phyloP scores from a whole-genome alignment of 2,329 filamentous ascomycete genomes.

The Pochonia chlamydosporia region DNA sequence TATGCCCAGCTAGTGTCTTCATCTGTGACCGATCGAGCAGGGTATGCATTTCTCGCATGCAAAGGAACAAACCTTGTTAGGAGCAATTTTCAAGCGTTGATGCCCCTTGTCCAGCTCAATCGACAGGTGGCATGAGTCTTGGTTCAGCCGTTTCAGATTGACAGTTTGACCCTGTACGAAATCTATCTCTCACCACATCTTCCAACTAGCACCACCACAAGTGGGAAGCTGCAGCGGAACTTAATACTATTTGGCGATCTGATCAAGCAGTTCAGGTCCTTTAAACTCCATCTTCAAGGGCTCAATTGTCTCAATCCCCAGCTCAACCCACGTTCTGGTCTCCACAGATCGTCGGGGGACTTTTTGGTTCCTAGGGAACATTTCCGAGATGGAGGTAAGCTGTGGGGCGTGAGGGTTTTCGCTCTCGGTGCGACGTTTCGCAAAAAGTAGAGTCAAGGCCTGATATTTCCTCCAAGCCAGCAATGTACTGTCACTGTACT shows the following conservation, averaged over 20 bases:
- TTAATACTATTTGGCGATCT: neutral
- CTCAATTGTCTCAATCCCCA: neutral
- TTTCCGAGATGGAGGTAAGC: too few species aligned
- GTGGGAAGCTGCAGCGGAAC: neutral
- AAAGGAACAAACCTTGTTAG: too few species aligned
- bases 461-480: too few species aligned
- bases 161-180: neutral
- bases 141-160: neutral
- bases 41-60: too few species aligned
- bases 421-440: too few species aligned
- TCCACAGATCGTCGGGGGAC: neutral
- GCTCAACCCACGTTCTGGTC: neutral
- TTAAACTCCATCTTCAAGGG: neutral
- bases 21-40: too few species aligned
- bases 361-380: neutral
- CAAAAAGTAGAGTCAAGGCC: too few species aligned
- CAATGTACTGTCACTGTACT: too few species aligned
- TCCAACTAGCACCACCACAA: neutral
- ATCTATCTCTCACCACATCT: neutral
- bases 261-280: neutral
- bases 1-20: too few species aligned
- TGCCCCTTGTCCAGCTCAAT: too few species aligned
- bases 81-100: too few species aligned
- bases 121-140: neutral
- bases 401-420: neutral